Evolutionary conservation across 1,284 basidiomycete species (phyloP).

Genomic region (Naganishia albida): DNA sequence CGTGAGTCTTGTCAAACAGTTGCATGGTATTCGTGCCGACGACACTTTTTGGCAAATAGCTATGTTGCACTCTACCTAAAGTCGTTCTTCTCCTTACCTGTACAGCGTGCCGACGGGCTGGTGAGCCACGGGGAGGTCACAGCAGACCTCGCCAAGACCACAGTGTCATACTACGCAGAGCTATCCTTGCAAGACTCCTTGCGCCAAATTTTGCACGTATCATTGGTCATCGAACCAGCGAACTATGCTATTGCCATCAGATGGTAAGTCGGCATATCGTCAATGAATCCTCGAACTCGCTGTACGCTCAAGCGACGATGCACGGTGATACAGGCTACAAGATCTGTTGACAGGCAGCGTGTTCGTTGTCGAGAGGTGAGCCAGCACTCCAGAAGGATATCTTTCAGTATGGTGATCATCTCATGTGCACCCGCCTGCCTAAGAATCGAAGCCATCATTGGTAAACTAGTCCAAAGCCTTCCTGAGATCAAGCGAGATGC

Average conservation of each 20-base stretch:
- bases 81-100: constrained; percentile 86
- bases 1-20: constrained; percentile 60
- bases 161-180: constrained; percentile 77
- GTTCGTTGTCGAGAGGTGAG: constrained; percentile 78
- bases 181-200: constrained; percentile 68
- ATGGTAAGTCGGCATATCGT: no score
- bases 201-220: no score
- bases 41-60: constrained; percentile 52
- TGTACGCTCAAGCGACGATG: constrained; percentile 66
- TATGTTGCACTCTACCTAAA: constrained; percentile 76
- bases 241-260: no score
- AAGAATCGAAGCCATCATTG: no score
- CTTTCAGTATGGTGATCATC: no score
- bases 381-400: constrained; percentile 34
- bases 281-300: no score
- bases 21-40: no score
- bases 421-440: no score
- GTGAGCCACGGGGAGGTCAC: constrained; percentile 82
- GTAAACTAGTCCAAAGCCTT: no score
- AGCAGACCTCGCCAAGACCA: constrained; percentile 82
- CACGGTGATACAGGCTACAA: constrained; percentile 65
- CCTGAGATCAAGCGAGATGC: no score
- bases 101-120: constrained; percentile 68
- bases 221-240: no score
- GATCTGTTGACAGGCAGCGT: constrained; percentile 79